Percentiles rank a stretch among this genome's conserved stretches.
These are phyloP conservation scores for Citrus inodora DNA, from an alignment of 345 rosid genomes.

Conservation along the genomic window DNA sequence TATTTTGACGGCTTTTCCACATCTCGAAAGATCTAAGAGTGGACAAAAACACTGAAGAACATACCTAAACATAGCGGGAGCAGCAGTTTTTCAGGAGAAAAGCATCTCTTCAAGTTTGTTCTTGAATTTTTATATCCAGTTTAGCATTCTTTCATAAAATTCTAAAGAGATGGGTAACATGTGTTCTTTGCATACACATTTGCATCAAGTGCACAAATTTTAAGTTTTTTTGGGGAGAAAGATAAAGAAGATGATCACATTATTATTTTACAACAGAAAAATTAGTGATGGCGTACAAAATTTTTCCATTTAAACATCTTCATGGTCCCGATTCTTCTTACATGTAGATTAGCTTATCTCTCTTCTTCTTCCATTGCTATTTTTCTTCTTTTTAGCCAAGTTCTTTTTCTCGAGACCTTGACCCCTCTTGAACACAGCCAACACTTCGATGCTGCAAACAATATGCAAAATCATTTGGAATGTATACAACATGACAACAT, in stretches of 20 bases:
- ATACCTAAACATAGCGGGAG: not conserved
- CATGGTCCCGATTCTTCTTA: not conserved
- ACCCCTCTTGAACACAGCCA: conserved; percentile 71
- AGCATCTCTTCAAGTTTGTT: conserved; percentile 1
- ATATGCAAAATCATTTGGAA: conserved; percentile 1
- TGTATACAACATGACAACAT: not conserved
- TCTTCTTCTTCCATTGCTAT: not conserved
- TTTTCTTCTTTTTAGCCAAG: conserved; percentile 48
- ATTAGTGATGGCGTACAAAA: not conserved
- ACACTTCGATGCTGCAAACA: conserved; percentile 69
- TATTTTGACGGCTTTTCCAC: conserved; percentile 72
- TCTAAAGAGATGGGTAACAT: conserved; percentile 1
- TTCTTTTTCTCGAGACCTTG: conserved; percentile 57
- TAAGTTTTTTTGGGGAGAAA: not conserved
- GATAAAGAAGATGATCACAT: not conserved
- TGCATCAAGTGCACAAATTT: conserved; percentile 1
- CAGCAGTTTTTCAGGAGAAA: conserved; percentile 16
- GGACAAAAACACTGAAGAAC: conserved; percentile 31
- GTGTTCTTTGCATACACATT: conserved; percentile 1
- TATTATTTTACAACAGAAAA: not conserved
- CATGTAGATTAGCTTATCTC: not conserved
- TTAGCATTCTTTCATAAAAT: conserved; percentile 32
- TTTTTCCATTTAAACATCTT: not conserved
- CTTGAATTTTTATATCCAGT: conserved; percentile 23
- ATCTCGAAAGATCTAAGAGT: conserved; percentile 44